Evolutionary conservation across 257 asterid genomes (phyloP).

Genomic region (Penstemon barbatus): DNA sequence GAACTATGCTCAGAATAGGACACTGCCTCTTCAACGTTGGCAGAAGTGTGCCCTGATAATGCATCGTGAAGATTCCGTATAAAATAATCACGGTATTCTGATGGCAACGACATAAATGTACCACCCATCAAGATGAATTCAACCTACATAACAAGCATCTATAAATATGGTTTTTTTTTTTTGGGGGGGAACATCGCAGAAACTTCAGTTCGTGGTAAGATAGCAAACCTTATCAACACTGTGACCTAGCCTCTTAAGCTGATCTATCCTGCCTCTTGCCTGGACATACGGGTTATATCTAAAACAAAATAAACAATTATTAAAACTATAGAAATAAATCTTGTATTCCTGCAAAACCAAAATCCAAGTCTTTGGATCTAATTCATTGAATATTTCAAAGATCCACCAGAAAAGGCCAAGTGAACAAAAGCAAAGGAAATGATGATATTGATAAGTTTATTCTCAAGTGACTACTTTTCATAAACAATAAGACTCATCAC

Average conservation of each 20-base stretch:
- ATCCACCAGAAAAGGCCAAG: conserved; percentile 12
- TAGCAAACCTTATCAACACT: conserved; percentile 90
- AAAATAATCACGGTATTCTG: conserved; percentile 93
- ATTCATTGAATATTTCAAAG: conserved; percentile 12
- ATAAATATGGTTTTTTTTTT: background rate
- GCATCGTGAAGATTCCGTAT: conserved; percentile 96
- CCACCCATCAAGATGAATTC: conserved; percentile 99
- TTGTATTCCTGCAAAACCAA: background rate
- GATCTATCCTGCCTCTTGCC: conserved; percentile 96
- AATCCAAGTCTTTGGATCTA: conserved; percentile 11
- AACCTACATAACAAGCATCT: conserved; percentile 56
- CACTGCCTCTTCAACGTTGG: conserved; percentile 96
- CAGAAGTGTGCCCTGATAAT: conserved; percentile 93
- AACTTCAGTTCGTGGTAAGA: conserved; percentile 23
- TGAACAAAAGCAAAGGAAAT: background rate
- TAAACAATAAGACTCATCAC: background rate
- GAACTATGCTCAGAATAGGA: conserved; percentile 95
- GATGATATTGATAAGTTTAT: background rate
- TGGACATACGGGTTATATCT: conserved; percentile 98
- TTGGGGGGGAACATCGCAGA: background rate
- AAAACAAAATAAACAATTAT: conserved; percentile 24
- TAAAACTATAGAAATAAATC: conserved; percentile 8
- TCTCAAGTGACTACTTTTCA: background rate
- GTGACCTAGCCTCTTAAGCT: conserved; percentile 96
- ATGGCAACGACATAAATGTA: conserved; percentile 96